Conservation (phyloP, 225 moss, liverwort and hornwort species). For the Antitrichia curtipendula region DNA sequence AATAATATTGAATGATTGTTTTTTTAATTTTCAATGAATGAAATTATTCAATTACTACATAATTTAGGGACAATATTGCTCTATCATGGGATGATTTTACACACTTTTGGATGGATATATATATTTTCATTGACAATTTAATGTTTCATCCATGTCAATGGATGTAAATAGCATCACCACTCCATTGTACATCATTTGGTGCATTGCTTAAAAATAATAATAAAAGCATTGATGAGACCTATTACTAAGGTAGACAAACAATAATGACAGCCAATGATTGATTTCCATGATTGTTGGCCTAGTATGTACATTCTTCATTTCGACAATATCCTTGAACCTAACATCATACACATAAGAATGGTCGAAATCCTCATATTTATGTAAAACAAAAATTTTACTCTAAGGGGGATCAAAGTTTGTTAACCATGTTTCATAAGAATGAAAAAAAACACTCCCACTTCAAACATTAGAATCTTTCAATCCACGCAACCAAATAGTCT, state of each 20-base stretch:
- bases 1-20: not conserved
- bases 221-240: not conserved
- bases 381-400: too few relatives aligned
- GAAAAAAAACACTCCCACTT: too few relatives aligned
- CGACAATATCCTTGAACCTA: not conserved
- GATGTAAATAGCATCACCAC: not conserved
- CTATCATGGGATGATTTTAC: not conserved
- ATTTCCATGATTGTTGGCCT: not conserved
- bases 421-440: too few relatives aligned
- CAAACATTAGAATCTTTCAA: too few relatives aligned
- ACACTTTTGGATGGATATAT: not conserved
- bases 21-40: not conserved
- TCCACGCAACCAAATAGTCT: too few relatives aligned
- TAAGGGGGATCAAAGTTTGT: too few relatives aligned
- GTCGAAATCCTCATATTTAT: too few relatives aligned
- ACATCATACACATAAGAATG: too few relatives aligned
- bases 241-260: not conserved
- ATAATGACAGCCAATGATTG: not conserved
- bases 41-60: rapidly evolving
- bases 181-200: rapidly evolving
- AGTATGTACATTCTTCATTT: not conserved
- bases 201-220: rapidly evolving
- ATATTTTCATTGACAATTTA: not conserved
- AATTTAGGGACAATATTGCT: rapidly evolving
- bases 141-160: not conserved